These are phyloP conservation scores for Cymbopogon citratus DNA, from an alignment of 176 grass and related monocot species.

Conservation along the genomic window DNA sequence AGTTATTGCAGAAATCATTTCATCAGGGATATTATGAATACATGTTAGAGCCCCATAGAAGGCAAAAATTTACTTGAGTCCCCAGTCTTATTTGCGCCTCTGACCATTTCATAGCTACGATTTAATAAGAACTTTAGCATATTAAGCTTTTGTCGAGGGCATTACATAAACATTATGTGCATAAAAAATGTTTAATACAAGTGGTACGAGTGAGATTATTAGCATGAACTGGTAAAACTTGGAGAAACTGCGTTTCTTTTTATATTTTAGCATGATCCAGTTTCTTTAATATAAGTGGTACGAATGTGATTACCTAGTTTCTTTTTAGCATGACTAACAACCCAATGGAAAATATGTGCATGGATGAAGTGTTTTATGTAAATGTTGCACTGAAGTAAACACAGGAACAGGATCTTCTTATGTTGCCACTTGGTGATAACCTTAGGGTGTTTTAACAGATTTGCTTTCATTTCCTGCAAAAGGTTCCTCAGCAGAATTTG, in stretches of 20 bases:
- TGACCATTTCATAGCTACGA: neutral
- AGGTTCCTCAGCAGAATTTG: neutral
- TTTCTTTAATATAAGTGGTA: too few relatives aligned
- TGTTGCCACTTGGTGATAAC: neutral
- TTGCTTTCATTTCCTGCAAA: slow-evolving; percentile 22
- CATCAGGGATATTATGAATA: neutral
- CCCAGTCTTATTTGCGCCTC: neutral
- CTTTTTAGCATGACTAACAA: neutral
- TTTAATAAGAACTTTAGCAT: neutral
- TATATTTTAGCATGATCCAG: too few relatives aligned
- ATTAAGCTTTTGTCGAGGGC: neutral
- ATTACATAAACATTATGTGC: neutral
- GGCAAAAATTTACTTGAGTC: neutral
- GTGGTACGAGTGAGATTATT: neutral
- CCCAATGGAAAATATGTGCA: neutral
- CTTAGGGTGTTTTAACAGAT: neutral
- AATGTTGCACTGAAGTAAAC: neutral
- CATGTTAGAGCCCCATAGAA: neutral
- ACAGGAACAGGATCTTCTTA: neutral
- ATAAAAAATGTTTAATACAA: neutral
- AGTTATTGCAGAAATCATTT: neutral
- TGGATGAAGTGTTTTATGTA: neutral
- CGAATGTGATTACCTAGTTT: too few relatives aligned
- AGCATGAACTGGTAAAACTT: neutral
- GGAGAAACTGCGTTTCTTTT: too few relatives aligned